A percentile compares a stretch with the other conserved stretches of the same genome.
These are phyloP conservation scores for Lactarius hengduanensis DNA, from an alignment of 768 basidiomycete species.

Conservation along the genomic window DNA sequence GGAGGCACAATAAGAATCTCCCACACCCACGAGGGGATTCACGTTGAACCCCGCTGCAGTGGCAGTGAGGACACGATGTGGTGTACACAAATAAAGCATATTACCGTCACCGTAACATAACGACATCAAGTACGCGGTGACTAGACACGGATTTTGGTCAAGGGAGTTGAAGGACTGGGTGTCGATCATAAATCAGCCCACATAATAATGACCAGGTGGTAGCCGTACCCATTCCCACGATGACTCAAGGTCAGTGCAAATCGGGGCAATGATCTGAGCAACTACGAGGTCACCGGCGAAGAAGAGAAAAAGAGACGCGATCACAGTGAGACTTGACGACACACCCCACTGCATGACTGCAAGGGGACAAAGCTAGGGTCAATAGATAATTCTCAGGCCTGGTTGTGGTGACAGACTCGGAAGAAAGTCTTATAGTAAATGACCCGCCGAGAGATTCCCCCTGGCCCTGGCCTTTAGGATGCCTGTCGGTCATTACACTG, in stretches of 20 bases:
- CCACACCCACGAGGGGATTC: fast-evolving
- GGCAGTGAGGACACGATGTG: not conserved
- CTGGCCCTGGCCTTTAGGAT: no score
- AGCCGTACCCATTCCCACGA: not conserved
- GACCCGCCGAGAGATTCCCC: no score
- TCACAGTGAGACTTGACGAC: not conserved
- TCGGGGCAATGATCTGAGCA: not conserved
- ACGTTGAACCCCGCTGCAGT: not conserved
- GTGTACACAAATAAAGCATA: not conserved
- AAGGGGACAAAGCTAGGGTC: not conserved
- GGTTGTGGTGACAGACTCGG: no score
- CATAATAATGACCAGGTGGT: not conserved
- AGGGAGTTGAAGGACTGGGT: not conserved
- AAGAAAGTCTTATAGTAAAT: not conserved
- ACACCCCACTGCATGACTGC: not conserved
- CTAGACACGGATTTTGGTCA: not conserved
- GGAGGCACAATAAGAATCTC: not conserved
- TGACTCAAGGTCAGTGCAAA: not conserved
- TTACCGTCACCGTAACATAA: not conserved
- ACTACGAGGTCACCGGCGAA: no score
- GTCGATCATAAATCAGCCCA: not conserved
- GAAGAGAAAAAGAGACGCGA: not conserved
- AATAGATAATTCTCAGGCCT: not conserved
- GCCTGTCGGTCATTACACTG: no score
- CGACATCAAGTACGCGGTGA: not conserved